A percentile compares a stretch with the other conserved stretches of the same genome.
Evolutionary conservation across 805 yeast genomes (phyloP).

Genomic region (Komagataella kurtzmanii): DNA sequence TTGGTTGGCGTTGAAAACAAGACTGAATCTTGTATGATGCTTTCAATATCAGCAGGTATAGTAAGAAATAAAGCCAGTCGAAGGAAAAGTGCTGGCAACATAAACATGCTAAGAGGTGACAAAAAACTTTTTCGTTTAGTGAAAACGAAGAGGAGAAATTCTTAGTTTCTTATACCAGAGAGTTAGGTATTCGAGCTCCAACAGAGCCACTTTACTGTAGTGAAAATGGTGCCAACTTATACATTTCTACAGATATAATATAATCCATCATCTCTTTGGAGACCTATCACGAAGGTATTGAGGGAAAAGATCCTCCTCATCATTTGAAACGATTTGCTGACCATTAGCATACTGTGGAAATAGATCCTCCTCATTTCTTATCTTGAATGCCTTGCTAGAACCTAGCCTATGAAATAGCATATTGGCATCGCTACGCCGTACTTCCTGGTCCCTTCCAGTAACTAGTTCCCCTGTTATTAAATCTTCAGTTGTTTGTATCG

Average conservation of each 20-base stretch:
- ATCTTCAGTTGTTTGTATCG: slow-evolving; percentile 7
- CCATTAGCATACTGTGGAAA: background rate
- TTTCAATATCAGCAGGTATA: background rate
- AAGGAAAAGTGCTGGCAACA: background rate
- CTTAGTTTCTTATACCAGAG: background rate
- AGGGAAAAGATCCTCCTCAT: background rate
- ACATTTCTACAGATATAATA: background rate
- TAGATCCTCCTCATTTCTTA: background rate
- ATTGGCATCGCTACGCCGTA: background rate
- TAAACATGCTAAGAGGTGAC: background rate
- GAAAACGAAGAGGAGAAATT: no score
- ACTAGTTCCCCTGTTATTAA: slow-evolving; percentile 15
- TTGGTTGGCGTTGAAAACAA: slow-evolving; percentile 64
- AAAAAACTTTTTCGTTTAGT: background rate
- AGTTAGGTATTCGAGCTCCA: background rate
- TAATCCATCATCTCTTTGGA: background rate
- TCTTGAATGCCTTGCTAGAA: background rate
- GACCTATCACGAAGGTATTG: background rate
- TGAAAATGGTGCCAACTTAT: no score
- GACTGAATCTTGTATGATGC: slow-evolving; percentile 17
- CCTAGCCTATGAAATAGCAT: background rate
- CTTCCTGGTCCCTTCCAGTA: background rate
- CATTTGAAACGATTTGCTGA: background rate
- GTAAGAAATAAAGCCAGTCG: background rate
- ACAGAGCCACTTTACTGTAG: no score